Base-by-base conservation (phyloP, 2,329 filamentous ascomycete genomes). In the Didymella pomorum region DNA sequence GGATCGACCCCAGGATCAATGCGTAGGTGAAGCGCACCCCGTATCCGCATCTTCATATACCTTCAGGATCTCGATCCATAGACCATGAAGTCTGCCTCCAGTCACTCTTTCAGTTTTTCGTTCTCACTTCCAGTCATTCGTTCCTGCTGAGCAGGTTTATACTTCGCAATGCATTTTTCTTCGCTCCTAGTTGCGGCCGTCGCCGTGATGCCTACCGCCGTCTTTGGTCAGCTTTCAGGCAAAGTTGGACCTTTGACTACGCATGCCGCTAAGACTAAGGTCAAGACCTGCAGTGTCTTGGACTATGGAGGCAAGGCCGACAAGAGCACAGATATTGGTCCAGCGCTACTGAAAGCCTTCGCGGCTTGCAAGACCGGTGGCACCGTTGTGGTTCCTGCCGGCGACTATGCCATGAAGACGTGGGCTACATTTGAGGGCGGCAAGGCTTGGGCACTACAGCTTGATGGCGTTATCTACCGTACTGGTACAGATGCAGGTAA, bases 381-480 rank as follows among this genome's bases (percentile, higher is more conserved):
- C 35, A 75, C 81, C 3, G 79, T 84, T 16, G 78, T 83, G 33
- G 78, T 85, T 43, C 82, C 82, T 0, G 57, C 74, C 14, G 82
- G 83, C 7, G 76, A 82, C 60, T 85, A 81, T 69, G 82, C 79
- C 5, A 75, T 86, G 62, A 68, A 71, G 8, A 83, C 79, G 0
- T 85, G 81, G 81, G 82, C 82, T 2, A 79, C 70, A 0, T 71
- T 86, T 50, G 79, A 69, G 21, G 78, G 79, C 14, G 83, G 83
- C 16, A 78, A 73, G 12, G 80, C 75, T 10, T 82, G 79, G 76
- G 82, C 82, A 2, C 70, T 86, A 16, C 82, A 84, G 62, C 74
- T 85, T 37, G 83, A 86, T 66, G 83, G 83, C 20, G 78, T 76
- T 26, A 82, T 86, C 58, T 82, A 82, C 65, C 79, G 83, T 1